A percentile compares a stretch with the other conserved stretches of the same genome.
These are phyloP conservation scores for Aspergillus thermomutatus DNA, from an alignment of 2,329 filamentous ascomycete genomes.

Conservation along the genomic window DNA sequence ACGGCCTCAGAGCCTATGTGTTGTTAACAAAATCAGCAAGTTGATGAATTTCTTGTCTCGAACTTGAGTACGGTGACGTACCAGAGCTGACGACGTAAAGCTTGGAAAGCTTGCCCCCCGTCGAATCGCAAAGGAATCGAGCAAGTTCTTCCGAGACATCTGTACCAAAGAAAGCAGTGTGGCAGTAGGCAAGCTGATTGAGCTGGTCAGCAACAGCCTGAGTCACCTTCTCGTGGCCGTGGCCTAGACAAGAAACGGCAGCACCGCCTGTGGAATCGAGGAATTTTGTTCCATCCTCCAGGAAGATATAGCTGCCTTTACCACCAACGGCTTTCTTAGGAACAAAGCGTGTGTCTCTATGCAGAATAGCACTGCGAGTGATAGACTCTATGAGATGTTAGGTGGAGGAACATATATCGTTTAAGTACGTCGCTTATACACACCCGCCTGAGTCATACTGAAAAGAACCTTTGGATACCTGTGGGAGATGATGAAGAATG, in stretches of 20 bases:
- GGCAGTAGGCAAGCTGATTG: constrained; percentile 56
- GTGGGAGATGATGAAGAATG: not conserved
- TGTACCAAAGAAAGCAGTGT: constrained; percentile 58
- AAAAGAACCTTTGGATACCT: not conserved
- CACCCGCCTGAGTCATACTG: constrained; percentile 7
- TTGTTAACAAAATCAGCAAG: not conserved
- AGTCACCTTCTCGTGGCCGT: constrained; percentile 59
- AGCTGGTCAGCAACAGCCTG: constrained; percentile 60
- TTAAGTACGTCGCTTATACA: not conserved
- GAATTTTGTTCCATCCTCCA: constrained; percentile 57
- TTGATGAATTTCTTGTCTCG: too few relatives aligned
- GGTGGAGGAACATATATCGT: not conserved
- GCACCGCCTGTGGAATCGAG: constrained; percentile 73
- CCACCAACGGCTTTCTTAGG: constrained; percentile 50
- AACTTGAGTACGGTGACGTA: constrained; percentile 19
- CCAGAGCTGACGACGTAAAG: constrained; percentile 59
- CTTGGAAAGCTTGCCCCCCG: constrained; percentile 51
- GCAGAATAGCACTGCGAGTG: constrained; percentile 43
- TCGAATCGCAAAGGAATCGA: constrained; percentile 48
- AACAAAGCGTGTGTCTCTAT: constrained; percentile 48
- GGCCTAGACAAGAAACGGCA: constrained; percentile 68
- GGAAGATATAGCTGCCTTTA: constrained; percentile 50
- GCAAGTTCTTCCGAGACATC: constrained; percentile 53
- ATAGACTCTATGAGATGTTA: not conserved
- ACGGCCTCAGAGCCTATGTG: constrained; percentile 62